phyloP scores from a whole-genome alignment of 306 rosid genomes.

The Trifolium fragiferum region DNA sequence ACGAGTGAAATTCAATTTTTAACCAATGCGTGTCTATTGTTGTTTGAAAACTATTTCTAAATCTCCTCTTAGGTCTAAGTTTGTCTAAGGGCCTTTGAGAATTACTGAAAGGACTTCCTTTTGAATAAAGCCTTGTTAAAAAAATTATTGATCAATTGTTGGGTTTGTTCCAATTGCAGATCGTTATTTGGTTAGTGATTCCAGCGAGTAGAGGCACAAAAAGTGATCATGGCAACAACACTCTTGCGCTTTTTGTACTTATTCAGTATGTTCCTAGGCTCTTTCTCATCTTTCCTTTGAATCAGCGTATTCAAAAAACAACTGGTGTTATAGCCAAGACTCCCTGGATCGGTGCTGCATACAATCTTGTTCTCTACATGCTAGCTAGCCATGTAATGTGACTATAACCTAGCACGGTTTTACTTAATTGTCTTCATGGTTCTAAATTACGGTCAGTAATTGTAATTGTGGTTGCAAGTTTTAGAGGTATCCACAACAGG shows the following conservation, averaged over 20 bases:
- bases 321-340: slow-evolving; percentile 83
- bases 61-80: background rate
- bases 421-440: background rate
- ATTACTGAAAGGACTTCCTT: background rate
- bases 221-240: slow-evolving; percentile 77
- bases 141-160: background rate
- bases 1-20: background rate
- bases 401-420: background rate
- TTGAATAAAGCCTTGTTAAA: background rate
- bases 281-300: slow-evolving; percentile 85
- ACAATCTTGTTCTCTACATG: slow-evolving; percentile 84
- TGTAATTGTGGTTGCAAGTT: background rate
- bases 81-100: background rate
- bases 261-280: slow-evolving; percentile 80
- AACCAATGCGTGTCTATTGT: background rate
- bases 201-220: slow-evolving; percentile 58
- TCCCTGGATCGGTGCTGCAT: slow-evolving; percentile 94
- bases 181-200: slow-evolving; percentile 79
- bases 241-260: slow-evolving; percentile 78
- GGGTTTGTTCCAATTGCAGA: slow-evolving; percentile 50
- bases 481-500: background rate
- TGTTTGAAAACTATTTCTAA: background rate
- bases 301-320: slow-evolving; percentile 71
- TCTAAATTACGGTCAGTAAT: background rate
- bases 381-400: slow-evolving; percentile 83